Percentiles rank a stretch among this genome's conserved stretches.
phyloP scores from a whole-genome alignment of 2,329 filamentous ascomycete species.

The Zarea fungicola region DNA sequence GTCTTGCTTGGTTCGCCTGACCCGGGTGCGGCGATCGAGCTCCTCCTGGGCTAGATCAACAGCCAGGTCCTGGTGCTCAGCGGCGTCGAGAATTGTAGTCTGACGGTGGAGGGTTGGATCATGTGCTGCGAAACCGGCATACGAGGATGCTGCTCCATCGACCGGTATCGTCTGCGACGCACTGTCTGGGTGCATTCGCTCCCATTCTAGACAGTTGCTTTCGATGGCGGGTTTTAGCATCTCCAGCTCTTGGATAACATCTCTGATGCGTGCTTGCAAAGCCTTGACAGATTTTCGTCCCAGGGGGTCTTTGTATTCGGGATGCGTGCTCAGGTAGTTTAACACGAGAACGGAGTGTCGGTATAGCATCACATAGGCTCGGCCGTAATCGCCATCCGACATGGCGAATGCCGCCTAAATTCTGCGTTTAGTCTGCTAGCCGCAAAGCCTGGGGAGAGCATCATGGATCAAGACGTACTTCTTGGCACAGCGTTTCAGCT shows the following conservation, averaged over 20 bases:
- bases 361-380: conserved; percentile 87
- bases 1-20: conserved; percentile 42
- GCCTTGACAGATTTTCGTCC: conserved; percentile 57
- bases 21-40: conserved; percentile 60
- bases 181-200: conserved; percentile 43
- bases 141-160: conserved; percentile 26
- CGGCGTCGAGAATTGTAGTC: conserved; percentile 60
- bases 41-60: conserved; percentile 71
- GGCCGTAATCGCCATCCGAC: conserved; percentile 76
- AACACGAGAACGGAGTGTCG: conserved; percentile 83
- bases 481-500: conserved; percentile 71
- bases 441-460: neutral
- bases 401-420: conserved; percentile 76
- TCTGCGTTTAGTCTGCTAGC: conserved; percentile 17
- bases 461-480: conserved; percentile 50
- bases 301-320: conserved; percentile 63
- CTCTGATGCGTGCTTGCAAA: conserved; percentile 44
- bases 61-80: conserved; percentile 68
- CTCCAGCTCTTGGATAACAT: conserved; percentile 68
- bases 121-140: conserved; percentile 44
- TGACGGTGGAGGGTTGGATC: conserved; percentile 58
- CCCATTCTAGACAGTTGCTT: conserved; percentile 63
- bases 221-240: conserved; percentile 73
- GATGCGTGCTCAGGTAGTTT: conserved; percentile 68
- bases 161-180: conserved; percentile 14